Evolutionary conservation across 2,329 filamentous ascomycete genomes (phyloP), one percentile per base, ranked within the genome.

Genomic region (Aspergillus sp.): DNA sequence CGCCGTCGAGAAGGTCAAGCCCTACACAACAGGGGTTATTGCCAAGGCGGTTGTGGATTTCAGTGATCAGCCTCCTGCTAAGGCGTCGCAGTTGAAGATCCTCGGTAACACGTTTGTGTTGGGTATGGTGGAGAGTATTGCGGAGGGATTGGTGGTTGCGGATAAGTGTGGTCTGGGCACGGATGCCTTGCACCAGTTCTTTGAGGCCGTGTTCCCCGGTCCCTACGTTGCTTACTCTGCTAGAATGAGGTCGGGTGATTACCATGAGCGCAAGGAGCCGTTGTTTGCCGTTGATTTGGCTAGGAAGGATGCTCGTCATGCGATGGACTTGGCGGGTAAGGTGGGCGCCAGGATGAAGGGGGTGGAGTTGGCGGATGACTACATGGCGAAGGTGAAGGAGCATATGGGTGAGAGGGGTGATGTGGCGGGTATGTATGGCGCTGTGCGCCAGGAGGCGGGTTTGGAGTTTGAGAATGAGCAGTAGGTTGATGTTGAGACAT

Each of bases 381-480:
- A 58, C 19, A 21, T 62, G 59, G 56, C 23, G 12, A 23, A 21
- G 39, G 56, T 59, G 2, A 39, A 61, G 23, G 52, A 57, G 38
- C 13, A 54, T 8, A 59, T 51, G 59, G 59, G 53, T 15, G n/a
- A 9, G 6, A 32, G 32, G 41, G 90, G 90, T 0, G 91, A 95
- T 72, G 85, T 93, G 69, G 87, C 89, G 3, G 87, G 86, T 5
- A 89, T 94, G 17, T 94, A 94, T 74, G 91, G 91, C 1, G 88
- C 87, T 2, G 87, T 89, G 59, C 83, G 91, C 68, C 78, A 87
- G 75, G 87, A 91, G 73, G 84, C 82, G 28, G 91, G 90, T 0
- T 73, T 94, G 63, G 82, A 85, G 57, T 93, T 87, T 74, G 88
- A 91, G 70, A 89, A 87, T 65, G 15, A 2, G 2, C 12, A 49